Evolutionary conservation across 495 filamentous ascomycete genomes (phyloP).

Genomic region (Diplogelasinospora grovesii): DNA sequence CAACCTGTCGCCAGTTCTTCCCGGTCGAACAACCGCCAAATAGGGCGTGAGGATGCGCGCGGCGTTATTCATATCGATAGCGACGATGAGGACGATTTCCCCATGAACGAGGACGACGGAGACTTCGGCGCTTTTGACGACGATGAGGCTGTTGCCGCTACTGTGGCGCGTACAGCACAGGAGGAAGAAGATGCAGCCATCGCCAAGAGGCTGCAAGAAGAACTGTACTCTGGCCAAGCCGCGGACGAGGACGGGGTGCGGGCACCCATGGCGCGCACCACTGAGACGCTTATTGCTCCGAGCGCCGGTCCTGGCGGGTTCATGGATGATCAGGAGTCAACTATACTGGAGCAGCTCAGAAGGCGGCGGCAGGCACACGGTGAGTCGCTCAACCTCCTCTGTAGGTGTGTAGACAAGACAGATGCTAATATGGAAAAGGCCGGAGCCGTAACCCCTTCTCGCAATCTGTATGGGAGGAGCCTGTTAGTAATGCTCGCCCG

Average conservation of each 20-base stretch:
- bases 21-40: constrained; percentile 16
- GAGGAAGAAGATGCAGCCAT: constrained; percentile 90
- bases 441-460: constrained; percentile 61
- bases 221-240: constrained; percentile 62
- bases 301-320: constrained; percentile 3
- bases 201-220: constrained; percentile 84
- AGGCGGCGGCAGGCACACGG: constrained; percentile 42
- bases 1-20: too few relatives aligned
- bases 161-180: constrained; percentile 35
- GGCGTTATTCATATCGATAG: constrained; percentile 69
- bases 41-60: constrained; percentile 44
- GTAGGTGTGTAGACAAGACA: too few relatives aligned
- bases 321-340: constrained; percentile 54
- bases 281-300: constrained; percentile 82
- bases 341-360: constrained; percentile 61
- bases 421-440: constrained; percentile 2
- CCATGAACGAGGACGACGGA: constrained; percentile 53
- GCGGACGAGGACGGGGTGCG: constrained; percentile 57
- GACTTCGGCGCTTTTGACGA: constrained; percentile 19
- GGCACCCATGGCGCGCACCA: constrained; percentile 85
- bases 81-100: constrained; percentile 51
- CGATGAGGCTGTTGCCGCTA: constrained; percentile 26
- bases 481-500: constrained; percentile 11
- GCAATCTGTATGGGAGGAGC: constrained; percentile 74
- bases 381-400: constrained; percentile 24